Conservation (phyloP, 371 early-diverging fungal species). For the Chytridiales sp. region DNA sequence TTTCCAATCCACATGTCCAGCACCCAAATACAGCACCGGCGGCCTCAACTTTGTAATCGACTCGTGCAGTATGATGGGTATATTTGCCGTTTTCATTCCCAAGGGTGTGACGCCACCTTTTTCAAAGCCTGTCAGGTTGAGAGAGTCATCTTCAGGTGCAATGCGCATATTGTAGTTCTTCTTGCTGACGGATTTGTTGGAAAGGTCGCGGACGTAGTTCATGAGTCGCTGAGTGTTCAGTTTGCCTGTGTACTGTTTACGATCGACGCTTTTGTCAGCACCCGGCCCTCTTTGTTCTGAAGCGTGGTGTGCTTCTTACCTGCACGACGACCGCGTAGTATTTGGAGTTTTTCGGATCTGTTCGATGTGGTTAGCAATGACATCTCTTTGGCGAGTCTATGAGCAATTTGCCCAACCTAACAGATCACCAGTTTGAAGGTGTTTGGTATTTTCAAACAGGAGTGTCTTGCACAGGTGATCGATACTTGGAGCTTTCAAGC, state of each 20-base stretch:
- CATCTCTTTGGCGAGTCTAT: neutral
- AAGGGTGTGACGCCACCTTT: conserved; percentile 73
- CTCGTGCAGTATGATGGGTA: conserved; percentile 68
- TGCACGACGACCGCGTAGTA: conserved; percentile 44
- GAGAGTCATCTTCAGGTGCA: conserved; percentile 45
- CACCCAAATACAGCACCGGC: conserved; percentile 77
- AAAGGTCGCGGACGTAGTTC: conserved; percentile 58
- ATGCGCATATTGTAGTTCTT: conserved; percentile 47
- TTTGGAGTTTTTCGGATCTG: conserved; percentile 37
- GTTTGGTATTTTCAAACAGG: conserved; percentile 78
- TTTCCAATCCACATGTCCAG: conserved; percentile 89
- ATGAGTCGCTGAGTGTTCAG: conserved; percentile 66
- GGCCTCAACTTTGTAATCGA: conserved; percentile 66
- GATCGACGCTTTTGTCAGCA: neutral
- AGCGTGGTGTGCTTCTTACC: conserved; percentile 4
- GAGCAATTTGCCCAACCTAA: conserved; percentile 10
- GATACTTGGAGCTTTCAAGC: conserved; percentile 65
- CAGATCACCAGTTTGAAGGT: conserved; percentile 22
- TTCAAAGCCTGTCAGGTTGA: conserved; percentile 65
- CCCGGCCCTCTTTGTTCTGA: neutral
- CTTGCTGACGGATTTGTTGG: conserved; percentile 19
- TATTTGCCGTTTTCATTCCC: conserved; percentile 48
- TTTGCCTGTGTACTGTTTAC: conserved; percentile 64
- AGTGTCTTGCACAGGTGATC: conserved; percentile 80
- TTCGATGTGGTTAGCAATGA: neutral